A percentile compares a stretch with the other conserved stretches of the same genome.
These are phyloP conservation scores for Heritiera fomes DNA, from an alignment of 345 rosid species.

Conservation along the genomic window DNA sequence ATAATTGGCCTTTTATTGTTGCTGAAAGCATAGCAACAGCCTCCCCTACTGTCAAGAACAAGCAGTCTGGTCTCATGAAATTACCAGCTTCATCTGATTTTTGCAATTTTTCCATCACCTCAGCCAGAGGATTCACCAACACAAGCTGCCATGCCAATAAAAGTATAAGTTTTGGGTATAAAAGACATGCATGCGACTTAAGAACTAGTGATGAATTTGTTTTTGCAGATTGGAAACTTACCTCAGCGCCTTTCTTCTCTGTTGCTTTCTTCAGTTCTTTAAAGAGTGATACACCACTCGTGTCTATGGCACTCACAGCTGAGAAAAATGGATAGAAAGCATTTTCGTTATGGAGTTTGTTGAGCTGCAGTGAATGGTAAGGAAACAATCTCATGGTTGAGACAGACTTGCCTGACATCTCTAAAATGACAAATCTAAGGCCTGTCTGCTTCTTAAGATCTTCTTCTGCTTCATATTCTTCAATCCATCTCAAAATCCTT, in stretches of 20 bases:
- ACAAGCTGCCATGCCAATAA: slow-evolving; percentile 53
- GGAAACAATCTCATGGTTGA: background rate
- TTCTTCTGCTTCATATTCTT: slow-evolving; percentile 67
- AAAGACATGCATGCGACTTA: background rate
- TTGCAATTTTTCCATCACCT: slow-evolving; percentile 81
- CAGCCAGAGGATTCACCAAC: slow-evolving; percentile 87
- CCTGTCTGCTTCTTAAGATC: slow-evolving; percentile 49
- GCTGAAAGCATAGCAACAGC: slow-evolving; percentile 79
- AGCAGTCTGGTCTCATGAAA: slow-evolving; percentile 51
- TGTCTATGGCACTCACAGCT: slow-evolving; percentile 88
- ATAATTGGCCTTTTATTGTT: slow-evolving; percentile 45
- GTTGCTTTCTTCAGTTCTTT: slow-evolving; percentile 63
- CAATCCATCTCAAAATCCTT: slow-evolving; percentile 83
- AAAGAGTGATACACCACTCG: slow-evolving; percentile 72
- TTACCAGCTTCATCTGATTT: slow-evolving; percentile 52
- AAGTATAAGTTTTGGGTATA: background rate
- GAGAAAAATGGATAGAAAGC: slow-evolving; percentile 6
- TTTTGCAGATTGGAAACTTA: background rate
- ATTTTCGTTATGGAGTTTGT: background rate
- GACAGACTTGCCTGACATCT: slow-evolving; percentile 63
- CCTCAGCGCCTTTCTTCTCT: slow-evolving; percentile 60
- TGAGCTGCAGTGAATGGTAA: background rate
- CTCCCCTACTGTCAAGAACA: slow-evolving; percentile 84
- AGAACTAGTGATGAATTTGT: background rate
- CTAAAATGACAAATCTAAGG: slow-evolving; percentile 62